A percentile compares a stretch with the other conserved stretches of the same genome.
These are phyloP conservation scores for Vaccinium myrtillus DNA, from an alignment of 148 eudicot species.

Conservation along the genomic window DNA sequence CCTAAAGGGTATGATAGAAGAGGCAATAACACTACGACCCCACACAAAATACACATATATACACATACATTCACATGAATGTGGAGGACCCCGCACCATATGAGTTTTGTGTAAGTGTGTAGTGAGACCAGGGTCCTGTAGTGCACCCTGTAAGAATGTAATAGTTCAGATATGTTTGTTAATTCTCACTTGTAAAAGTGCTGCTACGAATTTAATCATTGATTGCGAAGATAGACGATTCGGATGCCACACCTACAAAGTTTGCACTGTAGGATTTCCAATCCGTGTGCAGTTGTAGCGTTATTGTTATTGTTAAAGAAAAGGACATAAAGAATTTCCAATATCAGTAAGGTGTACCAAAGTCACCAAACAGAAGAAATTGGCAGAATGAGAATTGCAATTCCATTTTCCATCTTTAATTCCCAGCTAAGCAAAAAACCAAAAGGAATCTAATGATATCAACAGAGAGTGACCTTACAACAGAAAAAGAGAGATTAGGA, in stretches of 20 bases:
- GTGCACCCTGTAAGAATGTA: too few relatives aligned
- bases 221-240: too few relatives aligned
- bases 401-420: background rate
- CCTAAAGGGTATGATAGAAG: background rate
- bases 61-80: background rate
- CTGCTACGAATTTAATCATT: too few relatives aligned
- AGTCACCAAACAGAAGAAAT: background rate
- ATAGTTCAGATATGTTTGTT: too few relatives aligned
- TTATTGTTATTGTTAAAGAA: background rate
- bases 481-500: background rate
- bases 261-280: too few relatives aligned
- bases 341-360: background rate
- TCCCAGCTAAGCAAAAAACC: background rate
- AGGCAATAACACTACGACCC: background rate
- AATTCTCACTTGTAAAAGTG: too few relatives aligned
- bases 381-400: background rate
- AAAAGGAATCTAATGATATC: background rate
- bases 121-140: too few relatives aligned
- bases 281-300: background rate
- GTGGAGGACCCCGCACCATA: too few relatives aligned
- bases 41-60: too few relatives aligned
- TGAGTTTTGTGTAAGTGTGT: background rate
- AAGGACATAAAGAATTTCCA: background rate
- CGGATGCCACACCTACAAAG: too few relatives aligned
- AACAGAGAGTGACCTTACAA: too few relatives aligned